These are phyloP conservation scores for Microstroma glucosiphilum DNA, from an alignment of 1,284 basidiomycete genomes.

Conservation along the genomic window DNA sequence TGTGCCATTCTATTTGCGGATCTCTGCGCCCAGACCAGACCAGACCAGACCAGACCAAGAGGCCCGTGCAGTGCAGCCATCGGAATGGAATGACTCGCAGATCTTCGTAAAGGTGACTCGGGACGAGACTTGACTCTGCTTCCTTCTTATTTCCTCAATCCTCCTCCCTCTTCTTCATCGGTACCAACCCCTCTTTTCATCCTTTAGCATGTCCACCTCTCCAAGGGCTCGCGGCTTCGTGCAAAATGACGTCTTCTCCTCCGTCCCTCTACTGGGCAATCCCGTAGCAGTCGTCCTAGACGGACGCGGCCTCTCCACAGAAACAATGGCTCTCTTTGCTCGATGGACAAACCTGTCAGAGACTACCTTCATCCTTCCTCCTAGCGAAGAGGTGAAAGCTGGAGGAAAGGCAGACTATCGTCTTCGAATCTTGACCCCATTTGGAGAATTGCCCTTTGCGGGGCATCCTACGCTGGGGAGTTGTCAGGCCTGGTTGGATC, in stretches of 20 bases:
- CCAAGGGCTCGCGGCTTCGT: too few species aligned
- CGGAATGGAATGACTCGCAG: too few species aligned
- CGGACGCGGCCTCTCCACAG: conserved; percentile 11
- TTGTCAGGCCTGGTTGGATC: conserved; percentile 21
- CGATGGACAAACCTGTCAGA: conserved; percentile 42
- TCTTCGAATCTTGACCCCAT: conserved; percentile 35
- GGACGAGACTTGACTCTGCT: too few species aligned
- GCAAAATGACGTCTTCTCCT: conserved; percentile 35
- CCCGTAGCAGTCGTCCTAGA: conserved; percentile 35
- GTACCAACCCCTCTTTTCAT: not conserved
- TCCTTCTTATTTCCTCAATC: too few species aligned
- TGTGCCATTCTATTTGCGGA: too few species aligned
- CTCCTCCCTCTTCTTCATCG: too few species aligned
- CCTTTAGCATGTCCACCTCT: not conserved
- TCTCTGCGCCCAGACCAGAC: too few species aligned
- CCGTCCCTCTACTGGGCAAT: conserved; percentile 27
- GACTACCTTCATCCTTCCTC: conserved; percentile 35
- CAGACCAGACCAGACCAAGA: too few species aligned
- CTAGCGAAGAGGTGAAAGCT: too few species aligned
- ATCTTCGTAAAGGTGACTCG: too few species aligned
- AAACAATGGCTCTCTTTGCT: conserved; percentile 32
- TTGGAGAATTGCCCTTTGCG: conserved; percentile 33
- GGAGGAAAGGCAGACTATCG: conserved; percentile 30
- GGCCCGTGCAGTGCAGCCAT: too few species aligned
- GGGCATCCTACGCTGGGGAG: conserved; percentile 41